Base-by-base conservation (phyloP, 768 basidiomycete species). In the Fomitopsis pulvina region DNA sequence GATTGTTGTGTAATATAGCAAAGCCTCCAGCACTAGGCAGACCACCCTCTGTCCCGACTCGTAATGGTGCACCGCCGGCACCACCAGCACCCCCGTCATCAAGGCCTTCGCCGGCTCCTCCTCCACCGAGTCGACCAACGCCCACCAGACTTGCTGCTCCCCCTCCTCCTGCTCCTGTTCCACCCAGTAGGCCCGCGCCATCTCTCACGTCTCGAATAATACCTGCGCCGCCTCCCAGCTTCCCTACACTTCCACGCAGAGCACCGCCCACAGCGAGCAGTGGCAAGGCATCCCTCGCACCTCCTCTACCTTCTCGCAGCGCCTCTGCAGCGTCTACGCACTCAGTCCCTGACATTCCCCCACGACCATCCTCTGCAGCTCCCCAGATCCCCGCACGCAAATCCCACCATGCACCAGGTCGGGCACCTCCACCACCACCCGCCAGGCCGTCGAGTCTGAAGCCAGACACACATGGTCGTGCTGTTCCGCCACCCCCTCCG, bases 11-110 rank as follows among this genome's bases (percentile, higher is more conserved):
- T 37, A 4, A 30, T 14, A 1, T 54, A 87, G 87, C 70, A 14
- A 85, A 81, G 71, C 74, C 80, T 6, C 74, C 80, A 26, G 66
- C 74, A 27, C 66, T 88, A 2, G 89, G 76, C 6, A 87, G 77
- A 63, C 81, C 83, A 12, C 88, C 85, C 1, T 67, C 71, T 5
- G 72, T 86, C 41, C 85, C 85, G 1, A 79, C 72, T 56, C 71
- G 78, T 32, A 68, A 69, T 44, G 55, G 62, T 11, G 53, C 73
- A 24, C 46, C 71, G 22, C 57, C 64, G 27, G 57, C 64, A 16
- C 56, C 71, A 1, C 58, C 71, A 8, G 63, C 71, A 0, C 61
- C 70, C 2, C 65, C 68, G 4, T 68, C 66, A 6, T 12, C 34
- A 16, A 5, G 34, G 14, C 9, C 66, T 20, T 42, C 50, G n/a